Evolutionary conservation across 257 asterid genomes (phyloP), one percentile per base, ranked within the genome.

Genomic region (Solanum virginianum): DNA sequence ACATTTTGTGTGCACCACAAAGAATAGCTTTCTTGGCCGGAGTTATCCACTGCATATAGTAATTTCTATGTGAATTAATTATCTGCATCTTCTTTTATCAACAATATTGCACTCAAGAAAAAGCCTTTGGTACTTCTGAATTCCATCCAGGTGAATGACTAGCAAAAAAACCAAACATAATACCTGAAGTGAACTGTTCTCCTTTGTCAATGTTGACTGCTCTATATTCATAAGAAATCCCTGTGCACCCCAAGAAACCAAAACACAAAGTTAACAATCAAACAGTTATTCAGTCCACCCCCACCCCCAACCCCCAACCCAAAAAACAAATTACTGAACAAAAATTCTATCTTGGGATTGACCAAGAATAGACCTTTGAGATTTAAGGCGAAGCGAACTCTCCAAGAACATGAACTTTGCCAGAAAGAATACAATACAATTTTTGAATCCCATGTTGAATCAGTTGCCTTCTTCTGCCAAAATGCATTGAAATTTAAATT

Each of bases 391-490:
- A 94, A 94, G 65, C 97, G 94, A 68, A 94, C 92, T 20, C 98
- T 94, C 98, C 97, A 94, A 53, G 97, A 86, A 86, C 97, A 92
- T 1, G 98, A 94, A 84, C 98, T 94, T 88, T 93, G 92, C 97
- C 98, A 93, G 89, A 85, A 92, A 80, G 97, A 93, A 92, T 94
- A 94, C 82, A 94, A 88, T 24, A 91, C 85, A 26, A 93, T 92
- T 91, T 87, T 91, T 39, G 93, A 74, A 85, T 88, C 65, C 26
- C 89, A 43, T 15, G 94, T 65, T 7, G 93, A 85, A 59, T 83
- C 91, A 82, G 39, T 85, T 63, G 26, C 85, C 22, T 66, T 84
- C 89, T 89, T 84, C 93, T 89, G 91, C 87, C 49, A 79, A 83
- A 57, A 43, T 9, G 83, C 79, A 60, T 63, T 8, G 36, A 85